A percentile compares a stretch with the other conserved stretches of the same genome.
These are phyloP conservation scores for Microthlaspi erraticum DNA, from an alignment of 345 rosid species.

Conservation along the genomic window DNA sequence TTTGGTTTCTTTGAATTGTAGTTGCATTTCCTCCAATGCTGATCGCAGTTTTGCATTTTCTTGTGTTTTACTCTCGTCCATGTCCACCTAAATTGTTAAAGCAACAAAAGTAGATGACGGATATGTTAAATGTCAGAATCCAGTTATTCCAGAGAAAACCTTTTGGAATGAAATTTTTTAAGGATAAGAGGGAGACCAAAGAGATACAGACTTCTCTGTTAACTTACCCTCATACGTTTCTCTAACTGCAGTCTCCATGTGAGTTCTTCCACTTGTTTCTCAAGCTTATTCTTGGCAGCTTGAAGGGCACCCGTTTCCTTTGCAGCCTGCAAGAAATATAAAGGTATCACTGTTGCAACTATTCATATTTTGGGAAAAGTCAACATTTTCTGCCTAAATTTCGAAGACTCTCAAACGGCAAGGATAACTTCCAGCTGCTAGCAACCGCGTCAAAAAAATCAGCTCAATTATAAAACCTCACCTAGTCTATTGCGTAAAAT, in stretches of 20 bases:
- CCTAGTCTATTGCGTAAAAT: constrained; percentile 5
- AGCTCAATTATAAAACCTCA: constrained; percentile 6
- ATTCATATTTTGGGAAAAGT: constrained; percentile 16
- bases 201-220: background rate
- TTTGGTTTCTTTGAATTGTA: constrained; percentile 77
- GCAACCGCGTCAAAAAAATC: constrained; percentile 7
- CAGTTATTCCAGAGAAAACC: constrained; percentile 12
- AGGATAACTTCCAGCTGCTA: constrained; percentile 22
- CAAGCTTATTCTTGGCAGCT: constrained; percentile 89
- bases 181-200: constrained; percentile 10
- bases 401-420: constrained; percentile 13
- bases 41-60: constrained; percentile 85
- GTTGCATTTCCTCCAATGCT: constrained; percentile 72
- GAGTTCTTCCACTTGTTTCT: constrained; percentile 93
- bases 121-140: background rate
- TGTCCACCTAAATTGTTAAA: constrained; percentile 61
- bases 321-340: constrained; percentile 71
- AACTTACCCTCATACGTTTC: constrained; percentile 78
- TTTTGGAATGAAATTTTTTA: background rate
- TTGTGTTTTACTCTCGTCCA: constrained; percentile 88
- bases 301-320: constrained; percentile 96
- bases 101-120: constrained; percentile 22
- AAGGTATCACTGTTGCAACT: constrained; percentile 15
- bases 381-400: constrained; percentile 24
- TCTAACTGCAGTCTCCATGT: constrained; percentile 81